These are phyloP conservation scores for Boechera divaricarpa DNA, from an alignment of 345 rosid genomes.

Conservation along the genomic window DNA sequence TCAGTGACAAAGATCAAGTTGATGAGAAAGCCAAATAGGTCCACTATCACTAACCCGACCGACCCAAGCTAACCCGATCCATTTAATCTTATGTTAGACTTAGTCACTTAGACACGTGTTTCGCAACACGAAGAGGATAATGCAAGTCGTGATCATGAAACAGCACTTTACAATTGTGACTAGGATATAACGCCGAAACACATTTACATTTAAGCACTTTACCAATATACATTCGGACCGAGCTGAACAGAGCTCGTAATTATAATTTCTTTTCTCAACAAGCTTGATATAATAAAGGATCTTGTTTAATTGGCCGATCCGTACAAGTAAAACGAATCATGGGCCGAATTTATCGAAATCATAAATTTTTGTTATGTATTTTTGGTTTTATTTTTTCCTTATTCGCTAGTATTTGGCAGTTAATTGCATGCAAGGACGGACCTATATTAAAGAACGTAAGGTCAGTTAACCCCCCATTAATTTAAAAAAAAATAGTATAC, in stretches of 20 bases:
- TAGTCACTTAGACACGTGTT: constrained; percentile 17
- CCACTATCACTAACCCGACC: constrained; percentile 27
- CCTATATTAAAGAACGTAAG: too few species aligned
- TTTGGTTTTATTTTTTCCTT: too few species aligned
- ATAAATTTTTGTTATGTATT: not conserved
- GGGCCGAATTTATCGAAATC: not conserved
- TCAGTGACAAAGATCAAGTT: constrained; percentile 25
- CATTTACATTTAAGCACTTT: constrained; percentile 15
- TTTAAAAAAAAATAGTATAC: too few species aligned
- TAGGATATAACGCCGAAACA: constrained; percentile 12
- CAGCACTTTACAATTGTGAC: constrained; percentile 33
- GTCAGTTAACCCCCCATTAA: too few species aligned
- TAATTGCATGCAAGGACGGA: not conserved
- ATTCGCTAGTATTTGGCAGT: not conserved
- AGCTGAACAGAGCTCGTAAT: not conserved
- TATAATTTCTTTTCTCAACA: not conserved
- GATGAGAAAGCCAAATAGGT: constrained; percentile 30
- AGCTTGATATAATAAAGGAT: not conserved
- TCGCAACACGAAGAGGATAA: constrained; percentile 32
- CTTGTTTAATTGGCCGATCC: not conserved
- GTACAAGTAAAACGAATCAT: too few species aligned
- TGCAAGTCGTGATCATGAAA: constrained; percentile 26
- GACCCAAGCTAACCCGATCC: not conserved
- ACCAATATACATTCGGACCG: not conserved
- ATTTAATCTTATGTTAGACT: constrained; percentile 10